Conservation (phyloP, 176 grass and related monocot species). For the Triticum timopheevii region DNA sequence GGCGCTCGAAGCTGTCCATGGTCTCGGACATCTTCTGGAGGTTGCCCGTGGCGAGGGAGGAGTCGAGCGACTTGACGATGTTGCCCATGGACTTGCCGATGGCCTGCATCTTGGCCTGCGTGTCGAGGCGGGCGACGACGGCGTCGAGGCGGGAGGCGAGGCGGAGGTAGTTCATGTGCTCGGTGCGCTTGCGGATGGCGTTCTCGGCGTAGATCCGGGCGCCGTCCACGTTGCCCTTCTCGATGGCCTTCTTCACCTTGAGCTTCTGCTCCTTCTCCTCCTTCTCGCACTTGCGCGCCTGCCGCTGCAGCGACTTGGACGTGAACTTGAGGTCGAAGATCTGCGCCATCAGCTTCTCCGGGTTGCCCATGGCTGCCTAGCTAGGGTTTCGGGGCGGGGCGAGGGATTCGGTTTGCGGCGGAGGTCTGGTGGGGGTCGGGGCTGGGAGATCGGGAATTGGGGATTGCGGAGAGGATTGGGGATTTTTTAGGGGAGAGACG, state of each 20-base stretch:
- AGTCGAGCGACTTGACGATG: constrained; percentile 89
- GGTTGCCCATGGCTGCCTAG: constrained; percentile 69
- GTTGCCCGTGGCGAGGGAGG: constrained; percentile 70
- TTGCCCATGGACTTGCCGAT: constrained; percentile 87
- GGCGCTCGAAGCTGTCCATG: constrained; percentile 86
- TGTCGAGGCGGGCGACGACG: constrained; percentile 90
- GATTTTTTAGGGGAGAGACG: background rate
- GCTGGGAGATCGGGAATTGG: background rate
- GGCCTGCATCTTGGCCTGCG: constrained; percentile 98
- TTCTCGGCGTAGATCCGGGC: constrained; percentile 98
- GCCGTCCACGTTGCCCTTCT: constrained; percentile 96
- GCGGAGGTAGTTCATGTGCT: constrained; percentile 98
- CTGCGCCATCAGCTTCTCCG: constrained; percentile 96
- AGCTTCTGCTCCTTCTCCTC: constrained; percentile 95
- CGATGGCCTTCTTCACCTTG: constrained; percentile 99
- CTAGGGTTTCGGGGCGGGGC: background rate
- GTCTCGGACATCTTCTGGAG: constrained; percentile 99
- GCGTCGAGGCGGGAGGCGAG: constrained; percentile 92
- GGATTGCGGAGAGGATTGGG: background rate
- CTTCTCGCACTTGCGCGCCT: constrained; percentile 97
- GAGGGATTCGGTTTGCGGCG: background rate
- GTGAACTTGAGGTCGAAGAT: constrained; percentile 98
- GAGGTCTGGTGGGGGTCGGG: background rate
- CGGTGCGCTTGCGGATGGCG: constrained; percentile 93
- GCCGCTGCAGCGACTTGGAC: constrained; percentile 88